Base-by-base conservation (phyloP, 257 asterid genomes). In the Nemophila menziesii region DNA sequence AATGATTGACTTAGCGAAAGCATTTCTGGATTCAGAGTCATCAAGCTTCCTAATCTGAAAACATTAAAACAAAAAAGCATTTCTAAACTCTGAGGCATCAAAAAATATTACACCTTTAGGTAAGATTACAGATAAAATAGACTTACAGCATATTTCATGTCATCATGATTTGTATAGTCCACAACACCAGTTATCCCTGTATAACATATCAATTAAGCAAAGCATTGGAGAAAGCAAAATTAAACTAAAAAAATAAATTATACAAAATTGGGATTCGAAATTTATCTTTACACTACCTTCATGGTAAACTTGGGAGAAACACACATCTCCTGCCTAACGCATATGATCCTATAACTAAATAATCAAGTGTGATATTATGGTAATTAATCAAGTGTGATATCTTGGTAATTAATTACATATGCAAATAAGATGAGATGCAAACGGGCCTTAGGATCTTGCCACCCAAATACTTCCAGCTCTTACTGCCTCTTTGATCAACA, bases 281-380 rank as follows among this genome's bases (percentile, higher is more conserved):
- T 22, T n/a, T 33, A 49, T 49, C 89, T 71, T 72, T 84, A 96
- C 98, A 56, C 86, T 69, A 11, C 98, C 94, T 53, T 85, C 96
- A 20, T 80, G 82, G 61, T 76, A 85, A 61, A 90, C 98, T 70
- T 90, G 93, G 34, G 98, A 81, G 74, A 90, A 90, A 72, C 98
- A 90, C 9, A 90, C 98, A 74, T 90, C 98, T 51, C 98, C 98
- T 38, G 87, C 98, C 44, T 93, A 75, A 41, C 98, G 96, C 98
- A 90, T 90, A 63, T 90, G 96, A 74, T 90, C 98, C 98, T 90
- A 51, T 39, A 70, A 4, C 27, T 15, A 54, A 54, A 42, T 58
- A 59, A 14, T 46, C n/a, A n/a, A n/a, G n/a, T n/a, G n/a, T n/a
- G n/a, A n/a, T n/a, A n/a, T n/a, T n/a, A n/a, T n/a, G n/a, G n/a